Evolutionary conservation across 495 filamentous ascomycete genomes (phyloP).

Genomic region (Penicillium canescens): DNA sequence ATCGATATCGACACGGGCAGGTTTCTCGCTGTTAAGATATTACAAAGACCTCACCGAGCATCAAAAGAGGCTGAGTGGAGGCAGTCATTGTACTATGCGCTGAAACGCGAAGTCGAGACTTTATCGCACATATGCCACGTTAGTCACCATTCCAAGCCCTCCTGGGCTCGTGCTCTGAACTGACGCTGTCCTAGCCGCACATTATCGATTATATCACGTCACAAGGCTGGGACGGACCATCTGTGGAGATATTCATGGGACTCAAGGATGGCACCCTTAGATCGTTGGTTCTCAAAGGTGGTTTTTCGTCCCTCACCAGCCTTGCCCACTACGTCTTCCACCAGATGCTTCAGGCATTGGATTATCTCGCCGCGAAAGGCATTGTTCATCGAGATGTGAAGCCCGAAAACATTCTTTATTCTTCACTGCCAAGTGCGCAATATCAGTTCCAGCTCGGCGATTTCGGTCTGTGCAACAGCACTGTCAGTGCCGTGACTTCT

Average conservation of each 20-base stretch:
- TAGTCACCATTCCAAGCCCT: no score
- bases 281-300: slow-evolving; percentile 16
- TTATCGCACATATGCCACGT: no score
- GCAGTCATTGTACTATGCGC: slow-evolving; percentile 7
- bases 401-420: slow-evolving; percentile 18
- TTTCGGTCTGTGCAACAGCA: slow-evolving; percentile 12
- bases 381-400: slow-evolving; percentile 19
- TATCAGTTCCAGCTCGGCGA: slow-evolving; percentile 13
- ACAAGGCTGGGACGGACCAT: slow-evolving; percentile 10
- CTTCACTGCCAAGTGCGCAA: slow-evolving; percentile 4
- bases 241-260: slow-evolving; percentile 22
- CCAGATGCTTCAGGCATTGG: no score
- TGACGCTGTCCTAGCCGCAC: no score
- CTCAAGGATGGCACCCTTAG: slow-evolving; percentile 20
- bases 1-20: slow-evolving; percentile 23
- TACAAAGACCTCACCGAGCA: slow-evolving; percentile 10
- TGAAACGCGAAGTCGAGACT: no score
- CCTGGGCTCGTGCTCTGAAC: no score
- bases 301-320: not conserved
- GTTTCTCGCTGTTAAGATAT: slow-evolving; percentile 21
- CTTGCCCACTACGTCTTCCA: no score
- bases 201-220: no score
- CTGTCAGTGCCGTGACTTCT: not conserved
- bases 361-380: not conserved
- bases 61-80: slow-evolving; percentile 16